Base-by-base conservation (phyloP, 371 early-diverging fungal species). In the Haplosporangium sp. region DNA sequence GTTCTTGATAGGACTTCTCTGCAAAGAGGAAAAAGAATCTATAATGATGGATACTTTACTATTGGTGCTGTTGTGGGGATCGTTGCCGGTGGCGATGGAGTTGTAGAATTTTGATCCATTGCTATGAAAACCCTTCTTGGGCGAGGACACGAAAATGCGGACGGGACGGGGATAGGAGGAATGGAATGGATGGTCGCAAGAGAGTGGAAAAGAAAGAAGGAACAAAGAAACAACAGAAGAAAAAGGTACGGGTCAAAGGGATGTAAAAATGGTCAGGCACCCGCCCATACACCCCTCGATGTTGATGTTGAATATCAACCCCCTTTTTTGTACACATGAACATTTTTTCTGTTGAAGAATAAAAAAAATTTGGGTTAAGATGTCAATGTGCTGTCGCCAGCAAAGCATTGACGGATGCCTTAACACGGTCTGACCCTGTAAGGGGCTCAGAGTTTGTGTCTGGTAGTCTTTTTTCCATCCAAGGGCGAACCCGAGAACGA, bases 391-490 rank as follows among this genome's bases (percentile, higher is more conserved):
- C 62, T 62, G 73, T 73, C 67, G 16, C 67, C 64, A 67, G 67
- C 67, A 63, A 63, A 16, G 21, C 61, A 48, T 16, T 61, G 75
- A 74, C 75, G 75, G 51, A 74, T 74, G 75, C 75, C 75, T 74
- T 74, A 74, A 74, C 75, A 74, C 75, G 69, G 47, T 59, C 69
- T 64, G 46, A 10, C 45, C 53, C 67, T 13, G 13, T 16, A 51
- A 18, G 37, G 13, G 56, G 29, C 20, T 16, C 51, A 57, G 60
- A 59, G 68, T 61, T 64, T 61, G 75, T 74, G 75, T 74, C 62
- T 74, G 75, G 75, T 74, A 74, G 69, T 69, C 51, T 55, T 64
- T 64, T 54, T 54, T 47, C 47, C n/a, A 29, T 47, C 62, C 48
- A 45, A 41, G 60, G 70, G 53, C 36, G 55, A 65, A 38, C 61